Percentiles rank a stretch among this genome's conserved stretches.
phyloP scores from a whole-genome alignment of 2,329 filamentous ascomycete genomes.

The Diaporthe vexans region DNA sequence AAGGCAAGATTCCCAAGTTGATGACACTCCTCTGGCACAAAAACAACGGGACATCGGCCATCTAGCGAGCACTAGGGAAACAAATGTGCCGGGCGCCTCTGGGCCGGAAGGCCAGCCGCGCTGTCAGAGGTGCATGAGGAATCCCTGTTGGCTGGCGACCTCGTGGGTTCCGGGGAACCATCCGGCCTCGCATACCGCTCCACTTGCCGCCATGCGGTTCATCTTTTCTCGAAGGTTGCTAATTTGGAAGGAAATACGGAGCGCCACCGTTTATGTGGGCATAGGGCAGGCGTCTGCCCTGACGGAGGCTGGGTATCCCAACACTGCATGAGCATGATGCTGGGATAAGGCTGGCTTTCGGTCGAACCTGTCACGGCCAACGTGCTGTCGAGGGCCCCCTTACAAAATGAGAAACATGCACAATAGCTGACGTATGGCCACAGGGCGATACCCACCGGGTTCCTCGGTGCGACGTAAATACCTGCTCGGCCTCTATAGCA shows the following conservation, averaged over 20 bases:
- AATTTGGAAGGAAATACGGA: slow-evolving; percentile 35
- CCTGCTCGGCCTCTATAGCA: neutral
- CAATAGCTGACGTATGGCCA: slow-evolving; percentile 21
- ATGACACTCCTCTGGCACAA: slow-evolving; percentile 25
- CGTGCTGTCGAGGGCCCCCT: neutral
- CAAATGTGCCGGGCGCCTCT: slow-evolving; percentile 29
- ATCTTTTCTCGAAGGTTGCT: slow-evolving; percentile 42
- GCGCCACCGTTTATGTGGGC: slow-evolving; percentile 30
- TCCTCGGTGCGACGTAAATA: slow-evolving; percentile 5
- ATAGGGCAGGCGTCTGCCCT: neutral
- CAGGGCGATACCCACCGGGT: slow-evolving; percentile 10
- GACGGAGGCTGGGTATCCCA: slow-evolving; percentile 32
- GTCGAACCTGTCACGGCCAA: slow-evolving; percentile 6
- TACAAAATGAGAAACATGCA: neutral
- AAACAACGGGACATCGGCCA: slow-evolving; percentile 4
- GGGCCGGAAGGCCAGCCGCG: slow-evolving; percentile 35
- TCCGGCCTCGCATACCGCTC: slow-evolving; percentile 36
- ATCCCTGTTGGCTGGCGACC: slow-evolving; percentile 28
- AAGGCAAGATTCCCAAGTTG: slow-evolving; percentile 18
- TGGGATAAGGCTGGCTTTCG: slow-evolving; percentile 13
- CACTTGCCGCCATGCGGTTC: slow-evolving; percentile 39
- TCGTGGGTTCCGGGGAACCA: slow-evolving; percentile 37
- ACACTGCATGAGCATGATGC: slow-evolving; percentile 18
- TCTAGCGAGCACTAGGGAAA: slow-evolving; percentile 20
- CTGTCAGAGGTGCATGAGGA: slow-evolving; percentile 40